phyloP scores from a whole-genome alignment of 331 rosid genomes.

The Phaseolus coccineus region DNA sequence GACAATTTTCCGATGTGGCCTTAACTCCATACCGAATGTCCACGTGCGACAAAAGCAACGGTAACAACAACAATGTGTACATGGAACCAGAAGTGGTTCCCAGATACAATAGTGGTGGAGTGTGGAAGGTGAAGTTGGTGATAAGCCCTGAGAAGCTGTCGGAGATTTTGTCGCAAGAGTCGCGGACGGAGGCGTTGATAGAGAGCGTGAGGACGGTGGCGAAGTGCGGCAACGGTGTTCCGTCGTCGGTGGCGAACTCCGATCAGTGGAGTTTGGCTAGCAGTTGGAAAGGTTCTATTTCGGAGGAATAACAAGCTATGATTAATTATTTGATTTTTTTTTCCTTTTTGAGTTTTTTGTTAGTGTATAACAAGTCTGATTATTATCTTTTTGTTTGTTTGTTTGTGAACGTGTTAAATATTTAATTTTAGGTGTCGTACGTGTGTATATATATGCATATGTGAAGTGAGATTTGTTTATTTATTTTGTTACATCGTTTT shows the following conservation, averaged over 20 bases:
- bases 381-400: conserved; percentile 9
- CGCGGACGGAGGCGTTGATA: conserved; percentile 79
- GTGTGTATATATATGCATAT: not conserved
- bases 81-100: conserved; percentile 69
- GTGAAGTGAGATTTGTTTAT: conserved; percentile 11
- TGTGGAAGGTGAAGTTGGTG: conserved; percentile 94
- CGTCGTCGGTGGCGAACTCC: conserved; percentile 63
- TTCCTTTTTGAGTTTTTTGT: not conserved
- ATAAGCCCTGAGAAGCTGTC: conserved; percentile 81
- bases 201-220: conserved; percentile 93
- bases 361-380: not conserved
- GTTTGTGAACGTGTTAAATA: not conserved
- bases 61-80: conserved; percentile 36
- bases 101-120: conserved; percentile 69
- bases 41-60: conserved; percentile 36
- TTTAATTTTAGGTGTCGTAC: not conserved
- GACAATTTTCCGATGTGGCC: not conserved
- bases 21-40: conserved; percentile 81
- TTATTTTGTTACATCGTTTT: not conserved
- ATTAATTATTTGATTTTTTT: not conserved
- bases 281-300: conserved; percentile 65
- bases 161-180: conserved; percentile 77
- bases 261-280: conserved; percentile 81
- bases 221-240: conserved; percentile 66
- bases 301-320: conserved; percentile 34